These are phyloP conservation scores for Xylogone sp. DNA, from an alignment of 2,329 filamentous ascomycete genomes.

Conservation along the genomic window DNA sequence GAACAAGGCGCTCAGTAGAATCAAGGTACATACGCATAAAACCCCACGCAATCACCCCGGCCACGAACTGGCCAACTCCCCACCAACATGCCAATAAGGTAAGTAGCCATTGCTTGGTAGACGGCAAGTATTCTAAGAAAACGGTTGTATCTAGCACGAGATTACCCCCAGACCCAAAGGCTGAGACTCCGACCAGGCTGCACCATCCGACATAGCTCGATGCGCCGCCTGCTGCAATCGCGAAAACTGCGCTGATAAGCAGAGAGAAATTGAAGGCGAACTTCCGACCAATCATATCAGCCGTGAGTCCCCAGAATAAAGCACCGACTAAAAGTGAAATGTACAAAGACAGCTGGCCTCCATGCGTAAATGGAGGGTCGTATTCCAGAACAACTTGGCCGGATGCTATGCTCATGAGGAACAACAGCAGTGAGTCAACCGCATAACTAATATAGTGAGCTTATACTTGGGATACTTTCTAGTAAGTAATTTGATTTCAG, in stretches of 20 bases:
- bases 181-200: conserved; percentile 44
- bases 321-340: conserved; percentile 50
- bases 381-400: not conserved
- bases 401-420: conserved; percentile 59
- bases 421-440: conserved; percentile 49
- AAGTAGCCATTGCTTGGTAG: conserved; percentile 58
- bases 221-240: conserved; percentile 59
- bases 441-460: conserved; percentile 35
- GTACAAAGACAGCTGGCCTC: not conserved
- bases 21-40: conserved; percentile 15
- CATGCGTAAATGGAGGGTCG: not conserved
- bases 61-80: conserved; percentile 31
- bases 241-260: conserved; percentile 57
- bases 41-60: conserved; percentile 25
- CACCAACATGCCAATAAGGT: conserved; percentile 55
- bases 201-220: conserved; percentile 42
- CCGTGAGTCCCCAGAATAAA: conserved; percentile 63
- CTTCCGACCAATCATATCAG: conserved; percentile 63
- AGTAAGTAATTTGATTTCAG: no score
- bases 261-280: conserved; percentile 65
- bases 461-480: no score
- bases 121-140: conserved; percentile 51
- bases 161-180: conserved; percentile 60
- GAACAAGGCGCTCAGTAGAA: not conserved
- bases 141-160: conserved; percentile 45